These are phyloP conservation scores for Elsinoe batatas DNA, from an alignment of 2,329 filamentous ascomycete genomes.

Conservation along the genomic window DNA sequence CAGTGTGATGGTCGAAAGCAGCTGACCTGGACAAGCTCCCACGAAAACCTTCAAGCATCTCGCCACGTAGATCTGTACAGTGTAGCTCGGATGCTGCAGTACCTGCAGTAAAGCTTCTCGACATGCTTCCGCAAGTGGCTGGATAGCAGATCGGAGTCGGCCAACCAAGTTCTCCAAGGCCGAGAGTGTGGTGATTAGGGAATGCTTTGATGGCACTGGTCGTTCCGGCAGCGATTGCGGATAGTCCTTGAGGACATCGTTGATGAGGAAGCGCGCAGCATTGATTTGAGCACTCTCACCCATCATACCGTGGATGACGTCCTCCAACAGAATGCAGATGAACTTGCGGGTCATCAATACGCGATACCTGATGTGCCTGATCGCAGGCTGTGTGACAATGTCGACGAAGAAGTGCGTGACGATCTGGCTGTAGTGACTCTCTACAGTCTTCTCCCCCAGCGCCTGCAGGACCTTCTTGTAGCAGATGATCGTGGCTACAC, in stretches of 20 bases:
- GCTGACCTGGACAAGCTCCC: conserved; percentile 81
- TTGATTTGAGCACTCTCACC: conserved; percentile 82
- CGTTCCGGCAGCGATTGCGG: conserved; percentile 80
- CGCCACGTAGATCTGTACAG: conserved; percentile 83
- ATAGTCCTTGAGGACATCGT: conserved; percentile 86
- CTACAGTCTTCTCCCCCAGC: conserved; percentile 72
- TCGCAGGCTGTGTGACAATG: conserved; percentile 62
- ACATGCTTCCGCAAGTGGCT: conserved; percentile 68
- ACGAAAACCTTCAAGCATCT: conserved; percentile 80
- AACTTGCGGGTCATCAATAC: conserved; percentile 77
- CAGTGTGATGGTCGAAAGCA: conserved; percentile 82
- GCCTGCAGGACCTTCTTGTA: conserved; percentile 72
- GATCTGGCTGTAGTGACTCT: conserved; percentile 71
- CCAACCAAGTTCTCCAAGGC: conserved; percentile 69
- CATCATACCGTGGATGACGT: conserved; percentile 71
- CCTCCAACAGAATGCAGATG: conserved; percentile 72
- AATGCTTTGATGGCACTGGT: conserved; percentile 79
- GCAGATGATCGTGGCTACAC: conserved; percentile 76
- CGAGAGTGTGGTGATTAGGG: conserved; percentile 67
- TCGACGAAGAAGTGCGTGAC: conserved; percentile 73
- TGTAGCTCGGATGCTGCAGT: conserved; percentile 89
- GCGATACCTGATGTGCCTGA: conserved; percentile 78
- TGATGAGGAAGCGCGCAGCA: conserved; percentile 71
- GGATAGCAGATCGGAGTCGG: conserved; percentile 72
- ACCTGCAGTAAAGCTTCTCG: conserved; percentile 83